Evolutionary conservation across 108 stramenopile genomes (phyloP).

Genomic region (Nitzschia inconspicua): DNA sequence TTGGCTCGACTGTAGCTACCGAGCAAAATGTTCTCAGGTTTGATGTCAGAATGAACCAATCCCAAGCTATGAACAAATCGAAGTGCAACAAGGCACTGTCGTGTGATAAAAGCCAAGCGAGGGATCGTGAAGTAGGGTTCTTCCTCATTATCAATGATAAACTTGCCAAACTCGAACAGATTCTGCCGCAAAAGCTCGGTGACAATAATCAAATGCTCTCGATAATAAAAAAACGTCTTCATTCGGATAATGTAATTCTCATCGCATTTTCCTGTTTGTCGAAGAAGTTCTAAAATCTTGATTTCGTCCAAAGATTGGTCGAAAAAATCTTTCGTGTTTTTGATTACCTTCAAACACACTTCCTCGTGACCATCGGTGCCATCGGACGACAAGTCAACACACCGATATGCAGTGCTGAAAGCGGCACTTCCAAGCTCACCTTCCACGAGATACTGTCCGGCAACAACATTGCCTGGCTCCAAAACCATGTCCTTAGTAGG

Average conservation of each 20-base stretch:
- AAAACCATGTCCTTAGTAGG: constrained; percentile 82
- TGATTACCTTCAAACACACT: constrained; percentile 96
- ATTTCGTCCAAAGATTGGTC: constrained; percentile 99
- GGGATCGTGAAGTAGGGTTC: constrained; percentile 90
- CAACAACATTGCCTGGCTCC: constrained; percentile 79
- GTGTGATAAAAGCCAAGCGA: constrained; percentile 78
- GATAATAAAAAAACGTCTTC: constrained; percentile 95
- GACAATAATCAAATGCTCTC: constrained; percentile 96
- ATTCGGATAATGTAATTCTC: constrained; percentile 85
- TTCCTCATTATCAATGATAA: constrained; percentile 75
- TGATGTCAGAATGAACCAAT: constrained; percentile 96
- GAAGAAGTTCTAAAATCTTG: constrained; percentile 89
- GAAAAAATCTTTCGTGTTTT: constrained; percentile 99
- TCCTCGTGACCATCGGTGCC: constrained; percentile 73
- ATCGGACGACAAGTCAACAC: constrained; percentile 80
- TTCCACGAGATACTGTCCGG: constrained; percentile 90
- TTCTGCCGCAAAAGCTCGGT: constrained; percentile 96
- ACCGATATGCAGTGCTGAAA: constrained; percentile 92
- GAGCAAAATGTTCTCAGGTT: constrained; percentile 98
- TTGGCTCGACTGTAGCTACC: constrained; percentile 70
- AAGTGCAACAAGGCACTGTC: constrained; percentile 87
- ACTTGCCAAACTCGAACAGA: constrained; percentile 94
- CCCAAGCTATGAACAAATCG: constrained; percentile 88
- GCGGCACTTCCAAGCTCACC: constrained; percentile 92
- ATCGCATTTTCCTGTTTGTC: constrained; percentile 76